A percentile compares a stretch with the other conserved stretches of the same genome.
phyloP scores from a whole-genome alignment of 1,139 yeast genomes.

The Pichia sp. region DNA sequence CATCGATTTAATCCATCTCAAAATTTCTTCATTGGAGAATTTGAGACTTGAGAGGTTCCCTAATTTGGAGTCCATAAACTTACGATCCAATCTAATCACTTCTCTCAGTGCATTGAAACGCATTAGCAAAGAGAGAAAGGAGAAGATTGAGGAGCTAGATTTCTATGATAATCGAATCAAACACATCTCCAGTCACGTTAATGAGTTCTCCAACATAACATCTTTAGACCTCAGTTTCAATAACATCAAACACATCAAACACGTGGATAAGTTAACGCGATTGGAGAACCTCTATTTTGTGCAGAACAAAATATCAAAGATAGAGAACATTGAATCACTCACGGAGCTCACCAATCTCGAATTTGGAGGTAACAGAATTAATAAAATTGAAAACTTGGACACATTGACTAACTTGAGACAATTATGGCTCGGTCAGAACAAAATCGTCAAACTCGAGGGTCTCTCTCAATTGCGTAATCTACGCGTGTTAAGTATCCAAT shows the following conservation, averaged over 20 bases:
- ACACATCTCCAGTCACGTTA: conserved; percentile 68
- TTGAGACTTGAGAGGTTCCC: conserved; percentile 55
- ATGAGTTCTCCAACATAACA: conserved; percentile 50
- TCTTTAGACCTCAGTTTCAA: conserved; percentile 84
- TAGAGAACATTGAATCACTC: conserved; percentile 58
- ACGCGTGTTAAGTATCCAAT: conserved; percentile 78
- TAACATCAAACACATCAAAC: conserved; percentile 80
- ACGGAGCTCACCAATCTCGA: conserved; percentile 65
- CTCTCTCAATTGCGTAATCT: conserved; percentile 55
- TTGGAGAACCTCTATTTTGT: conserved; percentile 74
- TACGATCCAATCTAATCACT: conserved; percentile 80
- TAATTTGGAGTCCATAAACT: conserved; percentile 53
- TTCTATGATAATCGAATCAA: conserved; percentile 87
- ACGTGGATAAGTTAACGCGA: conserved; percentile 55
- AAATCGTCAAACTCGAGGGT: conserved; percentile 59
- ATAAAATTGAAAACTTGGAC: conserved; percentile 53
- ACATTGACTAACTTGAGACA: conserved; percentile 52
- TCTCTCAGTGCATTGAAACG: conserved; percentile 65
- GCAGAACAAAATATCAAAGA: conserved; percentile 75
- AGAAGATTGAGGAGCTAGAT: conserved; percentile 68
- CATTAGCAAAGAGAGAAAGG: conserved; percentile 36
- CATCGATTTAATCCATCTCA: conserved; percentile 73
- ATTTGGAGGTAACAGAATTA: conserved; percentile 84
- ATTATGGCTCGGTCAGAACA: conserved; percentile 91
- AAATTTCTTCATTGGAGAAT: conserved; percentile 61